Base-by-base conservation (phyloP, 73 alveolate species). In the Paramecium octaurelia region DNA sequence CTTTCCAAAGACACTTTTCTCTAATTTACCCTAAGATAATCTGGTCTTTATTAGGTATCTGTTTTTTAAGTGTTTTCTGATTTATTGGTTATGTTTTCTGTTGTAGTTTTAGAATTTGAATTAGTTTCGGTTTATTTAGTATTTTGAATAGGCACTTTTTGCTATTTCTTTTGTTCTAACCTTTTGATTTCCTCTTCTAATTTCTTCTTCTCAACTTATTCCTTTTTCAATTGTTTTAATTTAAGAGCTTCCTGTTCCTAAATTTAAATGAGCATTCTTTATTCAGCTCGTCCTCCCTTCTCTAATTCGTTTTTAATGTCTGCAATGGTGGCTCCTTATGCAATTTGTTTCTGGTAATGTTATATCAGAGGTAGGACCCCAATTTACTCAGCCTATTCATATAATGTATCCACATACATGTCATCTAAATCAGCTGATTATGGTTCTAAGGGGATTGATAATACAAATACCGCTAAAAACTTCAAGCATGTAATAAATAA, bases 371-470 rank as follows among this genome's bases (percentile, higher is more conserved):
- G 96, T 93, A 95, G 83, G 60, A 97, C 87, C 10, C 97, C 97
- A 54, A 97, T 93, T 89, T 95, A 97, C 88, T 97, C 98, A 27
- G 99, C 99, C 90, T 98, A 97, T 70, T 97, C 99, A 68, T 96
- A 95, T 14, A 97, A 93, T 50, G 98, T 94, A 36, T 96, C 98
- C 3, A 94, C 95, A 89, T 97, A 96, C 95, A 96, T 95, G 80
- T 97, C 99, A 70, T 98, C 99, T 9, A 98, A 97, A 59, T 97
- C 99, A 23, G 84, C 84, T 71, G 57, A 64, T 4, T 42, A 21
- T 20, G 71, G 76, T 59, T 60, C 85, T 60, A 64, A 16, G 21
- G n/a, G 21, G 16, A 18, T 54, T 54, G 69, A 54, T 54, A 18
- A 21, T 64, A 10, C 42, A 3, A 59, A 87, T 87, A 60, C 96